A percentile compares a stretch with the other conserved stretches of the same genome.
Conservation (phyloP, 306 rosid genomes). For the Begonia fuchsioides region DNA sequence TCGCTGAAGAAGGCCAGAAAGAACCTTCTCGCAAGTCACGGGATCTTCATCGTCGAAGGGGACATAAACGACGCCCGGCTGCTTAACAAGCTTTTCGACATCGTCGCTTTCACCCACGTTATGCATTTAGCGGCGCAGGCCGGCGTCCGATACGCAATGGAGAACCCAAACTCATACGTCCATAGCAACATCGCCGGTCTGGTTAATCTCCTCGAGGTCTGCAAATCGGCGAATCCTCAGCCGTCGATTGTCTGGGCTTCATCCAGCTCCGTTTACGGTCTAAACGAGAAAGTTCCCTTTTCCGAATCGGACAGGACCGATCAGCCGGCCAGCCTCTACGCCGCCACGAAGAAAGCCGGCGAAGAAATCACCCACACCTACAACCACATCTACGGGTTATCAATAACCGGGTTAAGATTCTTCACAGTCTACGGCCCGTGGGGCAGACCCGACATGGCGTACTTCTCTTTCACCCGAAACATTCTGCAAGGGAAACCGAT, state of each 20-base stretch:
- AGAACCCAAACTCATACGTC: background rate
- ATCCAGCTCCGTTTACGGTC: constrained; percentile 1
- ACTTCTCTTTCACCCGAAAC: constrained; percentile 1
- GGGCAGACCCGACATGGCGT: constrained; percentile 1
- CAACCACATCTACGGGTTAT: background rate
- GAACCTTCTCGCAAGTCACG: background rate
- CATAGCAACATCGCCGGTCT: constrained; percentile 1
- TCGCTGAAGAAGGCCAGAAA: background rate
- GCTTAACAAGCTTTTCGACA: background rate
- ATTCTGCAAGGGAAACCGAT: background rate
- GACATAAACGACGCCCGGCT: background rate
- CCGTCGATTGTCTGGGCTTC: background rate
- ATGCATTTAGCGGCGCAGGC: constrained; percentile 1
- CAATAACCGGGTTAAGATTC: background rate
- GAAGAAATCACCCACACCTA: background rate
- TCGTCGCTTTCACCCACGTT: constrained; percentile 1
- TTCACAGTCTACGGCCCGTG: background rate
- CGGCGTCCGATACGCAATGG: background rate
- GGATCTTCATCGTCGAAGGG: background rate
- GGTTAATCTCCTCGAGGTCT: background rate
- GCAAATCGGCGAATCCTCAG: constrained; percentile 1
- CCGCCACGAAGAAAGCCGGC: background rate
- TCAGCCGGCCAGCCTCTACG: constrained; percentile 1
- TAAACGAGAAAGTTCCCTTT: background rate
- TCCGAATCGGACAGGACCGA: background rate